Evolutionary conservation across 1,284 basidiomycete genomes (phyloP), one percentile per base, ranked within the genome.

Genomic region (Boletus semigastroideus): DNA sequence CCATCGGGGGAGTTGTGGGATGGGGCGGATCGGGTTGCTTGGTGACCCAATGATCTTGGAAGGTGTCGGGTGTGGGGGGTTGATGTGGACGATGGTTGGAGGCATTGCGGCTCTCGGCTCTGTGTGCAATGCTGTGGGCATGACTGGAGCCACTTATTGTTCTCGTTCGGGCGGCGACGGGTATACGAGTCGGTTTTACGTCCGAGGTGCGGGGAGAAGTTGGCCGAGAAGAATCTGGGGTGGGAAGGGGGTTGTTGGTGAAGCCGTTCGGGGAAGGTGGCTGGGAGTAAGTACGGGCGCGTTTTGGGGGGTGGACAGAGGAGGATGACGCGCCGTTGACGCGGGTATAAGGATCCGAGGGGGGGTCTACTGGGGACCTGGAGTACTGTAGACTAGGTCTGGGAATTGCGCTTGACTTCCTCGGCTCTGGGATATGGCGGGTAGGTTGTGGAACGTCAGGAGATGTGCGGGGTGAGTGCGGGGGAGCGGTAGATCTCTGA

Each of bases 221-320:
- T 16, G 74, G 70, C 20, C 71, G 70, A 31, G 70, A 69, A 22
- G 65, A 65, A 14, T 66, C 66, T 17, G 72, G 69, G 19, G 66
- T 60, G 27, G 69, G 62, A 27, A 71, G 69, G 42, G 68, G 64
- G 45, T 65, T 67, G 43, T 57, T 67, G 37, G 64, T 20, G 31
- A 65, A 55, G 46, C 52, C 51, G 13, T 58, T 52, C 42, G 65
- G 57, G 17, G 53, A 59, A 19, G 61, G 54, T 46, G 64, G 84
- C 57, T 83, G 80, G 13, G 86, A 88, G 56, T 82, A 76, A 9
- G 87, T 86, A 67, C 64, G 82, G 58, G 64, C 74, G 73, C 71
- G 75, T 58, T 62, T 64, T 54, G 61, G 57, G 44, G 67, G 44
- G 17, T 30, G 2, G 31, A 56, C 20, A 25, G 52, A 27, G 10